phyloP scores from a whole-genome alignment of 2,329 filamentous ascomycete species.

The Cordyceps militaris region DNA sequence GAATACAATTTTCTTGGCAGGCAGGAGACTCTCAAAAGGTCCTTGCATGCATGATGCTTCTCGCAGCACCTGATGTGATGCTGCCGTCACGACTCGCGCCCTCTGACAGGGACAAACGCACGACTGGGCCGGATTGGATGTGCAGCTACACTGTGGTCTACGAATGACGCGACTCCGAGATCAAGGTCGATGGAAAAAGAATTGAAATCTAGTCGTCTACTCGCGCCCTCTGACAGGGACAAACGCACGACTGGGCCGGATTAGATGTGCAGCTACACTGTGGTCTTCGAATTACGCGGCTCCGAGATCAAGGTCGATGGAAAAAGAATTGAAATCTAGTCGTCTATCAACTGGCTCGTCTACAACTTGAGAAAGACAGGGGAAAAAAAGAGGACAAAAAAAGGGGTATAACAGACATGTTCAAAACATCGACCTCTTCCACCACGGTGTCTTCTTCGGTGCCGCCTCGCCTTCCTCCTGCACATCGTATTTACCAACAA shows the following conservation, averaged over 20 bases:
- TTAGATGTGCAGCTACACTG: too few species aligned
- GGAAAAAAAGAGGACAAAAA: background rate
- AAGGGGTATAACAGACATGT: background rate
- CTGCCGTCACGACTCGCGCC: background rate
- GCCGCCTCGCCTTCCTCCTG: slow-evolving; percentile 55
- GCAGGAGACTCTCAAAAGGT: too few species aligned
- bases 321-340: background rate
- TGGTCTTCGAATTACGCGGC: too few species aligned
- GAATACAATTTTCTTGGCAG: background rate
- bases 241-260: background rate
- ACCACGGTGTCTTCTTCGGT: slow-evolving; percentile 20
- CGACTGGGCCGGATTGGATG: background rate
- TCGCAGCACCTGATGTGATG: background rate
- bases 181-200: too few species aligned
- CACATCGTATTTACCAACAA: slow-evolving; percentile 69
- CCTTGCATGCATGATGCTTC: background rate
- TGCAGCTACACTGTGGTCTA: too few species aligned
- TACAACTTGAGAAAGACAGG: too few species aligned
- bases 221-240: background rate
- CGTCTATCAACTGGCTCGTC: background rate
- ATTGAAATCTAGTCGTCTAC: too few species aligned
- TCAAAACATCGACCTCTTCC: slow-evolving; percentile 13
- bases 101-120: background rate
- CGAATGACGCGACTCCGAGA: too few species aligned
- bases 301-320: too few species aligned